Evolutionary conservation across 805 yeast species (phyloP).

Genomic region (Yarrowia yakushimensis): DNA sequence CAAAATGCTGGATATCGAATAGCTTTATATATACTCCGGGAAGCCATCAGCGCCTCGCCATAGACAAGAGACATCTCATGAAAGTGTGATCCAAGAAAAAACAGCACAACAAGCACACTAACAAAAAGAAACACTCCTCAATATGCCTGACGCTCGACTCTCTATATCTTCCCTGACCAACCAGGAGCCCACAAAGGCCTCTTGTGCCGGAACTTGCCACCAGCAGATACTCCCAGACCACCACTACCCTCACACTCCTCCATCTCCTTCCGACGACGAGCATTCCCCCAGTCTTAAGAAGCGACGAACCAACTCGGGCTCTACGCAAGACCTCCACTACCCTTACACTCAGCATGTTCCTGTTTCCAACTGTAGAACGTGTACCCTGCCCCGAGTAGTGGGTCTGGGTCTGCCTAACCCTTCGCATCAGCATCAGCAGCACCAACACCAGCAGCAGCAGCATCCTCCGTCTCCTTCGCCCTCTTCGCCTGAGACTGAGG

Average conservation of each 20-base stretch:
- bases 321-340: constrained; percentile 6
- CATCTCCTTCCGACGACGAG: constrained; percentile 22
- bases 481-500: constrained; percentile 12
- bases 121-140: background rate
- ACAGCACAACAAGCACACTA: background rate
- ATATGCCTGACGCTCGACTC: constrained; percentile 23
- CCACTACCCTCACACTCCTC: constrained; percentile 18
- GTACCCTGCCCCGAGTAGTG: constrained; percentile 3
- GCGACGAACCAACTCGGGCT: constrained; percentile 15
- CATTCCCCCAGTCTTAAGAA: constrained; percentile 16
- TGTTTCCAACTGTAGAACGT: constrained; percentile 20
- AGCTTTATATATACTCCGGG: constrained; percentile 22
- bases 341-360: background rate
- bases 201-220: constrained; percentile 9
- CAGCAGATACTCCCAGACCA: constrained; percentile 16
- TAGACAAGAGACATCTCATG: constrained; percentile 20
- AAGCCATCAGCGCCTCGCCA: constrained; percentile 16
- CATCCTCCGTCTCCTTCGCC: constrained; percentile 26
- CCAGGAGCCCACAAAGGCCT: constrained; percentile 21
- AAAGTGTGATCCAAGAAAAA: constrained; percentile 4
- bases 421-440: constrained; percentile 3
- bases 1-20: constrained; percentile 18
- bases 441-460: background rate
- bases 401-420: constrained; percentile 19
- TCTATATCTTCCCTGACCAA: constrained; percentile 21